Base-by-base conservation (phyloP, 148 eudicot genomes). In the Amaranthus hypochondriacus region DNA sequence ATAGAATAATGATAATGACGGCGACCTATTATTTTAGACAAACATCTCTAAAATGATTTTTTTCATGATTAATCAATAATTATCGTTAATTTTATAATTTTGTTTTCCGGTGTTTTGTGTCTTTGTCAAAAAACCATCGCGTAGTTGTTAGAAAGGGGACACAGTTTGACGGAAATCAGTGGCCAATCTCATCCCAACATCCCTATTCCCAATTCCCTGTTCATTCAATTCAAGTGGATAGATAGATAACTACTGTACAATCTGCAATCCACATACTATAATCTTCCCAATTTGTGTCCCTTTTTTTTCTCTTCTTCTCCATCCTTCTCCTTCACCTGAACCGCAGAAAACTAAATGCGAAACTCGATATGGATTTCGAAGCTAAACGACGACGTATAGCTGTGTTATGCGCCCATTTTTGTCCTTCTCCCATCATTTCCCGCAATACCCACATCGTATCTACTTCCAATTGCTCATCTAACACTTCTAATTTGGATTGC, bases 381-480 rank as follows among this genome's bases (percentile, higher is more conserved):
- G 84, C 84, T 49, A 75, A 75, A 67, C 88, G 81, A 72, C 88
- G 97, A 47, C 97, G 97, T 75, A 48, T 92, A 28, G 76, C 90
- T 66, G 70, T 87, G 42, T 66, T 92, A 9, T 77, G 72, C 70
- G 85, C 91, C 62, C 95, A 90, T 77, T 76, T 90, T 68, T 78
- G 81, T 55, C 89, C 89, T 7, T 51, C 51, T 48, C 5, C 9
- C 5, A 48, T 63, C 75, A 60, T 69, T 56, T 62, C 75, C 15
- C 68, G 43, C 9, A 75, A 76, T 69, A 53, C 66, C 71, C 73
- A 50, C 5, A 53, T 62, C 51, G 18, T 86, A 62, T 85, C 81
- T 4, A 39, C 79, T 75, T 79, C 81, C 0, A 57, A 75, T 76
- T 85, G 86, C 62, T 70, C 86, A 15, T 77, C 83, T 4, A 48